Base-by-base conservation (phyloP, 164 flowering plant genomes). In the Magnolia officinalis region DNA sequence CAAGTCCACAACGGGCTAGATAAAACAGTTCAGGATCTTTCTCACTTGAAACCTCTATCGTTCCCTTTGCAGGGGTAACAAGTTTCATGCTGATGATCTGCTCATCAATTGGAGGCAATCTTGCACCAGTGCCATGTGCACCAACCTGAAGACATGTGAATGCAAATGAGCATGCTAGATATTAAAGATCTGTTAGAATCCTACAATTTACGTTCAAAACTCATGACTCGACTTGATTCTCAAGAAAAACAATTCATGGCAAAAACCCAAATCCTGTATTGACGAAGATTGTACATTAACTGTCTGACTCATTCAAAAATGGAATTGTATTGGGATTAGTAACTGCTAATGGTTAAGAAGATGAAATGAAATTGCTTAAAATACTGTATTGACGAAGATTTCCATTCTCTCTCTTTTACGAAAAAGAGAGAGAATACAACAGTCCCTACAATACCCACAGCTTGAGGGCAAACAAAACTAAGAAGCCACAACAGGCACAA, bases 71-170 rank as follows among this genome's bases (percentile, higher is more conserved):
- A 82, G 99, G 99, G 75, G 99, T 96, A 70, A 96, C 96, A 83
- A 96, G 82, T 79, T 96, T 96, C 97, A 93, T 89, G 87, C 95
- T 89, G 72, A 94, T 82, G 72, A 96, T 89, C 83, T 96, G 99
- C 85, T 96, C 99, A 82, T 96, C 99, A 74, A 96, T 92, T 14
- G 99, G 97, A 80, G 98, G 99, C 86, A 96, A 81, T 74, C 88
- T 88, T 63, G 98, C 99, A 79, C 99, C 99, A 75, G 98, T 96
- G 37, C 99, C 99, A 89, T 96, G 99, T 8, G 99, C 99, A 77
- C 99, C 99, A 68, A 94, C 98, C 99, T 94, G 81, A 77, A 78
- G 50, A 11, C 61, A 55, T 2, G 76, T 45, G 76, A 8, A 71
- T 29, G 24, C 75, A 73, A 58, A 73, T 21, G 21, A 61, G 45